Percentiles rank a stretch among this genome's conserved stretches.
These are phyloP conservation scores for Sanghuangporus baumii DNA, from an alignment of 1,284 basidiomycete genomes.

Conservation along the genomic window DNA sequence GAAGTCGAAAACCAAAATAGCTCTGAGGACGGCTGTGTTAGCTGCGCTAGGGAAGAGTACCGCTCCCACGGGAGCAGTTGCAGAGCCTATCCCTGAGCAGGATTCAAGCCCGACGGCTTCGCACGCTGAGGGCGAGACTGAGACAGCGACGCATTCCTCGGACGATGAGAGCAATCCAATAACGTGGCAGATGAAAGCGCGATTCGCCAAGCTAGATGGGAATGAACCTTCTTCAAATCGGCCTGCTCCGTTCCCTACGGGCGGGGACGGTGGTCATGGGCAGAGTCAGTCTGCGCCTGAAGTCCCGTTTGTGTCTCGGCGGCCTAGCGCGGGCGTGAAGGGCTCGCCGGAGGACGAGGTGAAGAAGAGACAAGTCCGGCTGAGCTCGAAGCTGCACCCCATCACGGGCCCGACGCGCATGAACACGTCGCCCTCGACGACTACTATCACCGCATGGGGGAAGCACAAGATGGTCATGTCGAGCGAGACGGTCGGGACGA, in stretches of 20 bases:
- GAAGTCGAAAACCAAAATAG: slow-evolving; percentile 25
- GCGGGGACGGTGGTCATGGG: neutral
- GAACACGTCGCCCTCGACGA: neutral
- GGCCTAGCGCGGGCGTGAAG: neutral
- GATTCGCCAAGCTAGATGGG: slow-evolving; percentile 74
- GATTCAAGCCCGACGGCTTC: neutral
- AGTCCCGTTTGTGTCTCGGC: neutral
- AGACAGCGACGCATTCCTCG: neutral
- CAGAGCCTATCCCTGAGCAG: neutral
- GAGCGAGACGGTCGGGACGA: slow-evolving; percentile 1
- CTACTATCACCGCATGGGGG: neutral
- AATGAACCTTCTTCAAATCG: slow-evolving; percentile 49
- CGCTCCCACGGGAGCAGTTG: neutral
- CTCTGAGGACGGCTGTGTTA: slow-evolving; percentile 20
- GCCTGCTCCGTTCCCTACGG: slow-evolving; percentile 15
- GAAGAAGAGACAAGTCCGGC: neutral
- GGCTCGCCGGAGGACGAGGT: neutral
- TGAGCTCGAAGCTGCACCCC: slow-evolving; percentile 5
- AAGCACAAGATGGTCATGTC: slow-evolving; percentile 4
- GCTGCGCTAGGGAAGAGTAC: slow-evolving; percentile 12
- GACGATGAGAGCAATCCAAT: slow-evolving; percentile 14
- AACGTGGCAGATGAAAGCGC: slow-evolving; percentile 50
- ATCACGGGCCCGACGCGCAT: slow-evolving; percentile 6
- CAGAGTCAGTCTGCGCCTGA: neutral
- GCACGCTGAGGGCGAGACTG: neutral